Percentiles rank a stretch among this genome's conserved stretches.
These are phyloP conservation scores for Rhazya stricta DNA, from an alignment of 257 asterid genomes.

Conservation along the genomic window DNA sequence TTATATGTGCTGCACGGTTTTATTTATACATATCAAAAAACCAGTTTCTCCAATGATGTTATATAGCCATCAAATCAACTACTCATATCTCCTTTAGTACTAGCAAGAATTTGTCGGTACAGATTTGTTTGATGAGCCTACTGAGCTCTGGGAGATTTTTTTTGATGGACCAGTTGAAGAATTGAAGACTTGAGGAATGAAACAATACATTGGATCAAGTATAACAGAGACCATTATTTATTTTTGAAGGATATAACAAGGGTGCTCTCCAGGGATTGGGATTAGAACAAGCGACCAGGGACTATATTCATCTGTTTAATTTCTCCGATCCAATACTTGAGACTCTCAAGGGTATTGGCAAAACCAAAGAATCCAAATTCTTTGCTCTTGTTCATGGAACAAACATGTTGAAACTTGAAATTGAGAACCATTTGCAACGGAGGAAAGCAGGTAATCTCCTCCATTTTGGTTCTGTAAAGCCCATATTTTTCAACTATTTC, in stretches of 20 bases:
- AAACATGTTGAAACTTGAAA: slow-evolving; percentile 14
- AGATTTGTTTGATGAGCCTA: no score
- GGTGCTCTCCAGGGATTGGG: background rate
- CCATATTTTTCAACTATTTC: slow-evolving; percentile 6
- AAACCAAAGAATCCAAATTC: slow-evolving; percentile 17
- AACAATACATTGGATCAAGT: no score
- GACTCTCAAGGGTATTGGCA: slow-evolving; percentile 11
- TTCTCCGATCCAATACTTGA: slow-evolving; percentile 1
- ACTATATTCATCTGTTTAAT: slow-evolving; percentile 6
- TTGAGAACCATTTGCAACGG: background rate
- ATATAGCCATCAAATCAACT: no score
- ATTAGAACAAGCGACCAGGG: background rate
- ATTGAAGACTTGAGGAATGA: no score
- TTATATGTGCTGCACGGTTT: background rate
- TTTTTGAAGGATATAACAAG: no score
- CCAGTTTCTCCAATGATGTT: no score
- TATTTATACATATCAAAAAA: no score
- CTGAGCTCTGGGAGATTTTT: no score
- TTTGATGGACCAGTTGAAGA: no score
- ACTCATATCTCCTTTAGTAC: no score
- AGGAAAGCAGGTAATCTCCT: slow-evolving; percentile 2
- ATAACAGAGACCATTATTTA: no score
- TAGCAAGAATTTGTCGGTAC: no score
- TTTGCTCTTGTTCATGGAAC: slow-evolving; percentile 17
- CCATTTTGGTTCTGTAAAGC: background rate